Base-by-base conservation (phyloP, 2,329 filamentous ascomycete genomes). In the Fusarium keratoplasticum region DNA sequence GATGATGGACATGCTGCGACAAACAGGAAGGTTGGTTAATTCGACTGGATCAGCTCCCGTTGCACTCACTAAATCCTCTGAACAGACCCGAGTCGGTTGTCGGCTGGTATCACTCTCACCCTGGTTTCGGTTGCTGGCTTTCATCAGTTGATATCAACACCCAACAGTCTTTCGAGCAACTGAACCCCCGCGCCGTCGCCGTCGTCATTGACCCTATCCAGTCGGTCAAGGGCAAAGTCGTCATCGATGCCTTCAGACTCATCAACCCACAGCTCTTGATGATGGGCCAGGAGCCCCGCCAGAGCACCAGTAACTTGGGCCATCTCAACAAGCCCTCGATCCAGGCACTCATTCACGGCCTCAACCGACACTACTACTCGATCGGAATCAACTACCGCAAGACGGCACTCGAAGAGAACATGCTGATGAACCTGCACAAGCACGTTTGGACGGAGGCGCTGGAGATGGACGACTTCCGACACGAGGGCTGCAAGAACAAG, bases 1-100 rank as follows among this genome's bases (percentile, higher is more conserved):
- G 89, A 99, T 99, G 96, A 99, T 99, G 96, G 96, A 99, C 83
- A 98, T 99, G 96, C 88, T 99, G 82, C 90, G 94, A 81, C 96
- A 99, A 88, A 99, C 96, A 67, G 96, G 96, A 86, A 90, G 96
- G 95, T 97, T 87, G 79, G 90, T 73, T 42, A 25, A 69, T 18
- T 22, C 29, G 5, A n/a, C 8, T 47, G 2, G 11, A 55, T 31
- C 31, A 27, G 33, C 57, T 60, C 58, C 42, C 20, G 33, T 67
- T 22, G 54, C 44, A 33, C 11, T 33, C 22, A 55, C 72, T 79
- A 72, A 77, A 77, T 57, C 50, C 14, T 35, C 25, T 40, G 22
- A 36, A 63, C 77, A 98, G 95, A 83, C 95, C 95, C 69, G 96
- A 99, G 84, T 96, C 95, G 1, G 96, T 99, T 67, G 96, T 99